Base-by-base conservation (phyloP, 495 filamentous ascomycete species). In the Neurospora africana region DNA sequence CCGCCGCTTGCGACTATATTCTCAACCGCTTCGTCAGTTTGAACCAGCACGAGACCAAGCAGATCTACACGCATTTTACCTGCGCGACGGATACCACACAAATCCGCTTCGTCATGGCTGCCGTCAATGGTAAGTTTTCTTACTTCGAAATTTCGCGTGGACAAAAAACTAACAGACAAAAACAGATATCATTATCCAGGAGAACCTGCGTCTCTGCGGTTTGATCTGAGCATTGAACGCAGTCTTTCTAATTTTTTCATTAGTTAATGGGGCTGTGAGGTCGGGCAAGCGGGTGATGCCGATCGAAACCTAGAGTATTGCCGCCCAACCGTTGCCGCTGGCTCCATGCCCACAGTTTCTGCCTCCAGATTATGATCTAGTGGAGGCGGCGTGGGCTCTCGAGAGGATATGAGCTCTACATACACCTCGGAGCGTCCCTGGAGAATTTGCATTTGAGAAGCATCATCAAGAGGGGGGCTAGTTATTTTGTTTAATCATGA, bases 1-100 rank as follows among this genome's bases (percentile, higher is more conserved):
- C 90, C 68, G 91, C 93, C 69, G 94, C 94, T 43, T 98, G 94
- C 82, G 94, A 98, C 81, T 98, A 98, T 82, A 98, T 98, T 76
- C 88, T 98, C 73, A 97, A 97, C 86, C 90, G 94, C 74, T 98
- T 98, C 82, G 94, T 98, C 72, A 95, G 92, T 79, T 85, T 99
- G 75, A 98, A 98, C 84, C 95, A 98, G 82, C 94, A 97, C 79
- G 95, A 97, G 83, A 97, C 94, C 71, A 99, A 99, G 87, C 95
- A 99, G 81, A 98, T 99, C 82, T 99, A 99, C 84, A 98, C 97
- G 68, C 95, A 99, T 83, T 98, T 98, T 85, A 99, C 95, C 71
- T 98, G 97, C 79, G 95, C 95, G 36, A 98, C 95, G 35, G 95
- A 99, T 81, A 99, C 95, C 37, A 94, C 92, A 77, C 95, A 99